Percentiles rank a stretch among this genome's conserved stretches.
Evolutionary conservation across 2,329 filamentous ascomycete genomes (phyloP).

Genomic region (Podosphaera leucotricha): DNA sequence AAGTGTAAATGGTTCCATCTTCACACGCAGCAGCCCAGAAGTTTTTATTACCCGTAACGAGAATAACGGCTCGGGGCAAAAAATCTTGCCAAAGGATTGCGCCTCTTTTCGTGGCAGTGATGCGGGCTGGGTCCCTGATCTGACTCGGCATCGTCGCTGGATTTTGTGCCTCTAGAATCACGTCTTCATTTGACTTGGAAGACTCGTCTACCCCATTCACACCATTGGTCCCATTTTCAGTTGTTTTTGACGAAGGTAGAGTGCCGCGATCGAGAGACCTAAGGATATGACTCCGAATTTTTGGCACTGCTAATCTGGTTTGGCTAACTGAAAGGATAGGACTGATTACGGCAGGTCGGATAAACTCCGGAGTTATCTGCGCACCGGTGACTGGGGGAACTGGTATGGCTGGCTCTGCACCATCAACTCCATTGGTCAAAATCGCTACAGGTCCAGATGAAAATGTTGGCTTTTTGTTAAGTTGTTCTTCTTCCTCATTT

Average conservation of each 20-base stretch:
- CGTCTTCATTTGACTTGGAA: conserved; percentile 38
- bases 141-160: conserved; percentile 34
- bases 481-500: conserved; percentile 34
- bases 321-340: conserved; percentile 64
- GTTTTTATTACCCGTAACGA: conserved; percentile 70
- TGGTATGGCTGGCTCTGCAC: conserved; percentile 51
- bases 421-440: conserved; percentile 52
- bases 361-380: conserved; percentile 52
- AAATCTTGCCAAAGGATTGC: conserved; percentile 84
- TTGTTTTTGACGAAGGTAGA: conserved; percentile 17
- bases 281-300: conserved; percentile 60
- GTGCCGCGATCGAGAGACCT: conserved; percentile 51
- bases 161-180: conserved; percentile 76
- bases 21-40: conserved; percentile 91
- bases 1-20: conserved; percentile 71
- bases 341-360: conserved; percentile 70
- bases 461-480: conserved; percentile 32
- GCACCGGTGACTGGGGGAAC: conserved; percentile 34
- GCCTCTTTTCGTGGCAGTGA: conserved; percentile 61
- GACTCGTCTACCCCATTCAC: conserved; percentile 31
- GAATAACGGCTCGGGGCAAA: conserved; percentile 61
- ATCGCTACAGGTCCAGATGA: conserved; percentile 49
- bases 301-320: conserved; percentile 66
- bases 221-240: conserved; percentile 14
- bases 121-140: conserved; percentile 59